These are phyloP conservation scores for Solanum chilense DNA, from an alignment of 257 asterid species.

Conservation along the genomic window DNA sequence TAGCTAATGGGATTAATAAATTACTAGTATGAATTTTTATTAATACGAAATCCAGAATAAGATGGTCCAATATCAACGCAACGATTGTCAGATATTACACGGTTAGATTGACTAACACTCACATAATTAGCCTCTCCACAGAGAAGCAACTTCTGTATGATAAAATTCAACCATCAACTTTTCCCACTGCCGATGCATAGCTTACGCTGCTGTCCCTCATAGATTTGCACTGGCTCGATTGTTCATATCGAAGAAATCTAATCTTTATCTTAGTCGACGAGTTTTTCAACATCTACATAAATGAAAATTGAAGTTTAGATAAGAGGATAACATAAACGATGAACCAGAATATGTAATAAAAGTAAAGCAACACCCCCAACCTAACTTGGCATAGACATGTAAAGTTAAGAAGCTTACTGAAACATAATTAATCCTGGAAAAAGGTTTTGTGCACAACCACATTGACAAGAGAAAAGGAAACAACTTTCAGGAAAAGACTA, in stretches of 20 bases:
- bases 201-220: conserved; percentile 94
- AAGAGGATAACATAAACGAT: background rate
- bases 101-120: background rate
- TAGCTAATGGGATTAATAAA: background rate
- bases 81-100: background rate
- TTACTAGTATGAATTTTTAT: background rate
- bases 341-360: background rate
- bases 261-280: conserved; percentile 67
- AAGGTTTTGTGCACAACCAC: background rate
- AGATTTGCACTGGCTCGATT: conserved; percentile 86
- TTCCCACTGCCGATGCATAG: conserved; percentile 91
- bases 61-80: background rate
- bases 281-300: conserved; percentile 57
- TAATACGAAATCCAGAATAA: background rate
- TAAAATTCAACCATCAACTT: conserved; percentile 37
- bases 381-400: background rate
- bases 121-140: background rate
- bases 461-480: background rate
- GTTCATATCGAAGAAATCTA: conserved; percentile 75
- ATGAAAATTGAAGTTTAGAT: background rate
- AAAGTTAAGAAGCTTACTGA: background rate
- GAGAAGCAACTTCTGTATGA: background rate
- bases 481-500: background rate
- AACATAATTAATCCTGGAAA: background rate
- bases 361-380: background rate